A percentile compares a stretch with the other conserved stretches of the same genome.
Conservation (phyloP, 352 stramenopile genomes). For the Globisporangium perplexum region DNA sequence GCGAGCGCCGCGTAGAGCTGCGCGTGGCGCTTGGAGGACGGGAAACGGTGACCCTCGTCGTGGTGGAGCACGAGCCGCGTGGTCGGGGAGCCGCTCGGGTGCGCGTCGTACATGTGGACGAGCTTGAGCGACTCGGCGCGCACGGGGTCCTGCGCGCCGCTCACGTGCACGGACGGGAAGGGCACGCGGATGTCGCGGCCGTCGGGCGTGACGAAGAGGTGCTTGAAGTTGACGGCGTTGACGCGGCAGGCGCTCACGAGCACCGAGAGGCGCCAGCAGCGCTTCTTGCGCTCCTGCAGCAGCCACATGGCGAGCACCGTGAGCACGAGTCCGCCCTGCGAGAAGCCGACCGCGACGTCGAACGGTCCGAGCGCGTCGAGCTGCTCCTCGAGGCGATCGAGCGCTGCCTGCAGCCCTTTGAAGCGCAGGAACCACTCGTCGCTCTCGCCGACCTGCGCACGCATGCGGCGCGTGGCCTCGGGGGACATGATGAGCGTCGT, state of each 20-base stretch:
- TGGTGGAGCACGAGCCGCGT: slow-evolving; percentile 36
- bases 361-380: slow-evolving; percentile 38
- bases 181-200: slow-evolving; percentile 25
- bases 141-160: slow-evolving; percentile 53
- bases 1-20: slow-evolving; percentile 19
- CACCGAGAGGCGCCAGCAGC: slow-evolving; percentile 47
- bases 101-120: slow-evolving; percentile 30
- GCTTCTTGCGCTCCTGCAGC: slow-evolving; percentile 19
- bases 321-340: slow-evolving; percentile 48
- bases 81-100: slow-evolving; percentile 12
- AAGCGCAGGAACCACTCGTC: slow-evolving; percentile 21
- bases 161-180: slow-evolving; percentile 57
- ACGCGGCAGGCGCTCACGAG: slow-evolving; percentile 30
- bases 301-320: slow-evolving; percentile 44
- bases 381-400: slow-evolving; percentile 43
- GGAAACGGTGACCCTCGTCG: slow-evolving; percentile 35
- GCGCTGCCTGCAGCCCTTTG: background rate
- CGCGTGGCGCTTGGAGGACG: slow-evolving; percentile 23
- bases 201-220: slow-evolving; percentile 33
- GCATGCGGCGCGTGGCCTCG: slow-evolving; percentile 4
- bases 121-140: slow-evolving; percentile 32
- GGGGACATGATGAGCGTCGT: slow-evolving; percentile 15
- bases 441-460: background rate
- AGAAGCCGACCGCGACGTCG: slow-evolving; percentile 67
- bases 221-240: slow-evolving; percentile 18